Conservation (phyloP, 306 rosid species). For the Dryas alaskensis region DNA sequence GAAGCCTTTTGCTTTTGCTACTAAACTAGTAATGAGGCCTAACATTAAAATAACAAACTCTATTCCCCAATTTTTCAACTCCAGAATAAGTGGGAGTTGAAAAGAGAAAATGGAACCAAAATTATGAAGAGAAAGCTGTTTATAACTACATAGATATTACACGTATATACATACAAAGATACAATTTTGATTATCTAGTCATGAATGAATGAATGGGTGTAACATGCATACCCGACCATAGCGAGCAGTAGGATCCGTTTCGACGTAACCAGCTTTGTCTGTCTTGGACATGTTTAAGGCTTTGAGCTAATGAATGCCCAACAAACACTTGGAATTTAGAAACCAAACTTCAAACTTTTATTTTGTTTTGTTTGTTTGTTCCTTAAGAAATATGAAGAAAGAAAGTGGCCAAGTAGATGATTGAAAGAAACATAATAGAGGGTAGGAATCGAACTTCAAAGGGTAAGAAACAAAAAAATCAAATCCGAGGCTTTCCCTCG, state of each 20-base stretch:
- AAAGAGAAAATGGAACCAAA: conserved; percentile 6
- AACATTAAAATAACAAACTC: not conserved
- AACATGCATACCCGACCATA: conserved; percentile 68
- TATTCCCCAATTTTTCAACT: not conserved
- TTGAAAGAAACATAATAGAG: not conserved
- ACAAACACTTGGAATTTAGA: not conserved
- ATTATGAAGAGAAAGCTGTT: not conserved
- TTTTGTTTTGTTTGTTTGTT: not conserved
- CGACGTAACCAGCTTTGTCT: conserved; percentile 43
- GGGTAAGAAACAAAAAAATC: conserved; percentile 7
- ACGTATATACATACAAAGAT: not conserved
- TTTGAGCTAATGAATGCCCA: not conserved
- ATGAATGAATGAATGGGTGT: not conserved
- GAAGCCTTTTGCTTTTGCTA: conserved; percentile 7
- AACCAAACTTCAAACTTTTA: not conserved
- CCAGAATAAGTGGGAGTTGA: too few species aligned
- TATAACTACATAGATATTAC: not conserved
- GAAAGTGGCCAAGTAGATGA: not conserved
- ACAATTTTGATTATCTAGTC: not conserved
- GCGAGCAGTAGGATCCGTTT: conserved; percentile 74
- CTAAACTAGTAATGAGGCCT: not conserved
- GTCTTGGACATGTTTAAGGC: not conserved
- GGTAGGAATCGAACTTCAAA: not conserved
- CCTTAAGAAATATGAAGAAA: not conserved
- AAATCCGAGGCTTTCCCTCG: conserved; percentile 67